Base-by-base conservation (phyloP, 305 asterid genomes). In the Fraxinus floribunda region DNA sequence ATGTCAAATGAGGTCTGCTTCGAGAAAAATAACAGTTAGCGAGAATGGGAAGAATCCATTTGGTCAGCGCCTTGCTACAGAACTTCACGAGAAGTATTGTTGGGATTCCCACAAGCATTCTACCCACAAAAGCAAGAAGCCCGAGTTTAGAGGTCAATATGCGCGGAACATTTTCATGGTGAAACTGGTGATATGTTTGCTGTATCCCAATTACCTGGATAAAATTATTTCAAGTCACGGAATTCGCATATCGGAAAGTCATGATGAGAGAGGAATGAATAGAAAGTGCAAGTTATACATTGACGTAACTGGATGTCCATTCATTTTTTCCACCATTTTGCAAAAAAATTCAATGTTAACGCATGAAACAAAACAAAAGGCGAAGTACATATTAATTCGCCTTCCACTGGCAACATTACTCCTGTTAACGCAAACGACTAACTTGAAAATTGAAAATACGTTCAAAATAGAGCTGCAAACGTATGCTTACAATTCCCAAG, bases 101-200 rank as follows among this genome's bases (percentile, higher is more conserved):
- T 6, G 98, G 92, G 89, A 94, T 89, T 78, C 98, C 99, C 79
- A 95, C 83, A 38, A 93, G 89, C 83, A 93, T 80, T 90, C 99
- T 89, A 70, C 94, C 93, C 77, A 88, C 77, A 85, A 94, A 93
- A 32, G 90, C 88, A 46, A 83, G 88, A 79, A 89, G 7, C 4
- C 91, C 60, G 20, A 95, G 94, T 78, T 92, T 87, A 62, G 95
- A 88, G 22, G 94, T 90, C 62, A 95, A 91, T 79, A 93, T 46
- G 32, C 89, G 97, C 2, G 95, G 90, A 79, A 93, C 98, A 22
- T 84, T 78, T 85, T 92, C 98, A 7, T 94, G 98, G 90, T 95
- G 99, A 81, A 92, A 94, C 88, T 93, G 99, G 84, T 93, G 91
- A 86, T 86, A 92, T 0, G 98, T 94, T 88, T 92, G 99, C 88